Evolutionary conservation across 768 basidiomycete genomes (phyloP).

Genomic region (Leccinum boreale): DNA sequence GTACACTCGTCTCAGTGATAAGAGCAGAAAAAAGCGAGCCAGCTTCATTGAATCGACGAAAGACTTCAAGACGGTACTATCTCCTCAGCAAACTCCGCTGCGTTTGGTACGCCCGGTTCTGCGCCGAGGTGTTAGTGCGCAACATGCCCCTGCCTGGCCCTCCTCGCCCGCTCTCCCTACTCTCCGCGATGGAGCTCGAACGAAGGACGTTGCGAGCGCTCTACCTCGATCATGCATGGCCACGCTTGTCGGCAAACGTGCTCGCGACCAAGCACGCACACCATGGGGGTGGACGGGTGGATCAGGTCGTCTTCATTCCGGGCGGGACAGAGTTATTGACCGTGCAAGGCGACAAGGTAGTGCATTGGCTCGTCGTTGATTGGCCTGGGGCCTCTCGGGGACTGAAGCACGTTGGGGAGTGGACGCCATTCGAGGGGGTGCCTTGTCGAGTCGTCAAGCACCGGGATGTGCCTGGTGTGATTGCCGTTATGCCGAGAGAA

Average conservation of each 20-base stretch:
- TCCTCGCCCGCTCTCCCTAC: slow-evolving; percentile 2
- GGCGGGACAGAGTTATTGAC: slow-evolving; percentile 28
- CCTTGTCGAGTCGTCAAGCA: slow-evolving; percentile 24
- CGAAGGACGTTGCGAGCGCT: slow-evolving; percentile 29
- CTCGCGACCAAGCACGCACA: slow-evolving; percentile 6
- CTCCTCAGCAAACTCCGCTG: slow-evolving; percentile 23
- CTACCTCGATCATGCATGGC: slow-evolving; percentile 21
- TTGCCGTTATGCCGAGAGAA: slow-evolving; percentile 20
- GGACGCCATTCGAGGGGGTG: slow-evolving; percentile 12
- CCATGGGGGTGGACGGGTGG: slow-evolving; percentile 6
- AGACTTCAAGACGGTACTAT: slow-evolving; percentile 31
- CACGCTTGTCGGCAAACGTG: slow-evolving; percentile 12
- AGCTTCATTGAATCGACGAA: not conserved
- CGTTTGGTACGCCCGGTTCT: slow-evolving; percentile 23
- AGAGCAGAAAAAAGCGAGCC: not conserved
- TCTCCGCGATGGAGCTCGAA: slow-evolving; percentile 24
- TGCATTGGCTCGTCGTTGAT: slow-evolving; percentile 22
- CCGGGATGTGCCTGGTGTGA: slow-evolving; percentile 10
- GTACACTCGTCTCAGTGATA: not conserved
- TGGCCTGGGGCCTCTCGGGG: slow-evolving; percentile 9
- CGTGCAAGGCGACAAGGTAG: slow-evolving; percentile 24
- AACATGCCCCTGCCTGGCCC: slow-evolving; percentile 22
- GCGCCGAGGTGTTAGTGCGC: slow-evolving; percentile 20
- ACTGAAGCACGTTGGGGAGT: slow-evolving; percentile 21
- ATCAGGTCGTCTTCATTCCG: slow-evolving; percentile 26